Conservation (phyloP, 345 rosid species). For the Reutealis trisperma region DNA sequence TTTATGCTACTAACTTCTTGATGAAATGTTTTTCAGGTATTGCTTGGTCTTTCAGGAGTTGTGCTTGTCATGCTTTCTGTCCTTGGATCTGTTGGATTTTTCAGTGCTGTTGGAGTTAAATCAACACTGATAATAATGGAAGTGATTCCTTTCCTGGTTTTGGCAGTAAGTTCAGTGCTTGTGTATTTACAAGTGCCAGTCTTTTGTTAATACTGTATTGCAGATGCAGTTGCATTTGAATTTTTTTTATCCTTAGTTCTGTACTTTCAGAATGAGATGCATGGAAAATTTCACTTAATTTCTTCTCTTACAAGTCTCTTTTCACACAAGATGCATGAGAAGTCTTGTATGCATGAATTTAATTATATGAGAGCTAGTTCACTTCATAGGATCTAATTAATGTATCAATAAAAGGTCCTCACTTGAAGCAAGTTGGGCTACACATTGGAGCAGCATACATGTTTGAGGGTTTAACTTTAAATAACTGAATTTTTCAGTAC, state of each 20-base stretch:
- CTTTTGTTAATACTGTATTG: conserved; percentile 8
- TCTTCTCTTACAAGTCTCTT: neutral
- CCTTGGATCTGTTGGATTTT: conserved; percentile 90
- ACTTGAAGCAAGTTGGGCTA: neutral
- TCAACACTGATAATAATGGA: conserved; percentile 96
- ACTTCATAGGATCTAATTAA: neutral
- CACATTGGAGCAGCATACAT: no score
- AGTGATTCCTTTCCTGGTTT: conserved; percentile 96
- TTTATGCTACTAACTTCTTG: conserved; percentile 16
- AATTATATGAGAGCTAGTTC: neutral
- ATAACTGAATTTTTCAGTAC: no score
- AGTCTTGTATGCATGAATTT: neutral
- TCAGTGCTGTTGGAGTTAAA: conserved; percentile 91
- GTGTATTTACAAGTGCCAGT: conserved; percentile 5
- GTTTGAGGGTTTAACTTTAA: no score
- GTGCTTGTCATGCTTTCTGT: conserved; percentile 95
- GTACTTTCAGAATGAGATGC: neutral
- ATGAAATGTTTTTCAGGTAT: conserved; percentile 51
- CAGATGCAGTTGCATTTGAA: conserved; percentile 7
- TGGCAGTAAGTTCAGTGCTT: conserved; percentile 71
- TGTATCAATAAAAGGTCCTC: neutral
- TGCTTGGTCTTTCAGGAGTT: conserved; percentile 97
- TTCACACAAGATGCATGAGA: neutral
- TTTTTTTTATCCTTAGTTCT: neutral
- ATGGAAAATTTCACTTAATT: neutral